These are phyloP conservation scores for Chaetoceros tenuissimus DNA, from an alignment of 108 stramenopile genomes.

Conservation along the genomic window DNA sequence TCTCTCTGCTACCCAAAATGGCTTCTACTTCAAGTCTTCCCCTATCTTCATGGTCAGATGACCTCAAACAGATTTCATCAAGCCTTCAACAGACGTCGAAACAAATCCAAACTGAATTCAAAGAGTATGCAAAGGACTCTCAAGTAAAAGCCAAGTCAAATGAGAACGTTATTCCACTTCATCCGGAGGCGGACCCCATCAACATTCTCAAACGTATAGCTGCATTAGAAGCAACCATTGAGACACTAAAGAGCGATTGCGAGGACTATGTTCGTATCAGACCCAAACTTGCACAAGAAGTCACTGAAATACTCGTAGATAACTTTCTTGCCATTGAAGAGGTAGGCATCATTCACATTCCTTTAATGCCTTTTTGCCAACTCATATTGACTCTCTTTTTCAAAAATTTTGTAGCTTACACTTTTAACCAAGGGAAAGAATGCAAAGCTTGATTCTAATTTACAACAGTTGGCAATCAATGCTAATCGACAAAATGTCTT, in stretches of 20 bases:
- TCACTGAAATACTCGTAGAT: neutral
- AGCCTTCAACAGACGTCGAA: neutral
- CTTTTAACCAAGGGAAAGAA: neutral
- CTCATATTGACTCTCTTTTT: too few species aligned
- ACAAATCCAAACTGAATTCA: neutral
- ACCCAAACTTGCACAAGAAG: neutral
- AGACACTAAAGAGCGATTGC: neutral
- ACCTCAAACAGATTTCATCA: neutral
- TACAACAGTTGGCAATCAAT: neutral
- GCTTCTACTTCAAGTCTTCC: too few species aligned
- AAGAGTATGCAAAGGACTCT: neutral
- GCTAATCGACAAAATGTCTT: neutral
- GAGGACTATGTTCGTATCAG: neutral
- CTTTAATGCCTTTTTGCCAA: too few species aligned
- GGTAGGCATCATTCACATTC: too few species aligned
- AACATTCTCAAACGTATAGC: neutral
- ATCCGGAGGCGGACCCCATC: neutral
- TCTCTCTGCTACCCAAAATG: too few species aligned
- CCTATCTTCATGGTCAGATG: neutral
- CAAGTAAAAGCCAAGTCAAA: neutral
- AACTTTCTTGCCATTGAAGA: neutral
- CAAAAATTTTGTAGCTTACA: conserved; percentile 11
- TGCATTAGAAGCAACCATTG: neutral
- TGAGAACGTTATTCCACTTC: neutral
- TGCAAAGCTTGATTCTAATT: neutral